These are phyloP conservation scores for Rhizodiscina lignyota DNA, from an alignment of 495 filamentous ascomycete genomes.

Conservation along the genomic window DNA sequence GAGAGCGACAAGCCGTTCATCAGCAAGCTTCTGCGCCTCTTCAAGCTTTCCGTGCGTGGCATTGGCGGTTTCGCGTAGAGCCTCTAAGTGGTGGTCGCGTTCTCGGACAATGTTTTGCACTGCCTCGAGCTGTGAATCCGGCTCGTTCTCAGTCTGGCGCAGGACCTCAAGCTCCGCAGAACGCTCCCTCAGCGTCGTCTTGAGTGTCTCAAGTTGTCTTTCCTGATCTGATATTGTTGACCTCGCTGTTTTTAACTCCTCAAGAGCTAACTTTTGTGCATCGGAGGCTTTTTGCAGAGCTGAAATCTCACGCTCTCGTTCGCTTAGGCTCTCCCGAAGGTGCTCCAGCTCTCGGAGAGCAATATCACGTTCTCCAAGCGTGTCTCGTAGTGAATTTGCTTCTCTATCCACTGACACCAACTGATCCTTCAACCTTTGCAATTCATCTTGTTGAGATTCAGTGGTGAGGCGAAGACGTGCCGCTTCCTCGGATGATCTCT, in stretches of 20 bases:
- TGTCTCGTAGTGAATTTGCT: neutral
- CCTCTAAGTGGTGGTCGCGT: conserved; percentile 11
- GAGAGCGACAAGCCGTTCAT: conserved; percentile 5
- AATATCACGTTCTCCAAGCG: neutral
- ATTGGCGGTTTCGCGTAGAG: conserved; percentile 8
- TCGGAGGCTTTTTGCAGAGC: conserved; percentile 9
- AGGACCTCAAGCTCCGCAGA: conserved; percentile 9
- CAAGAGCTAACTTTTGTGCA: conserved; percentile 14
- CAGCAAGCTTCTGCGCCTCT: conserved; percentile 5
- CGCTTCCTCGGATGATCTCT: conserved; percentile 1
- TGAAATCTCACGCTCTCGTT: conserved; percentile 8
- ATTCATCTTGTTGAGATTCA: conserved; percentile 6
- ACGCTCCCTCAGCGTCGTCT: conserved; percentile 6
- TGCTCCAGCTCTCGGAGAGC: conserved; percentile 1
- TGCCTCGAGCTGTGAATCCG: conserved; percentile 10
- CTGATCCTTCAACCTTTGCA: conserved; percentile 7
- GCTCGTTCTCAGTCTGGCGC: conserved; percentile 5
- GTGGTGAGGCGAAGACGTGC: neutral
- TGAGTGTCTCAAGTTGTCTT: conserved; percentile 10
- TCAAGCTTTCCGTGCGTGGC: conserved; percentile 6
- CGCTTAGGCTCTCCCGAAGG: neutral
- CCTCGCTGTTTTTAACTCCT: conserved; percentile 11
- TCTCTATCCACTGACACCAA: neutral
- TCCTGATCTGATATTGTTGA: conserved; percentile 6
- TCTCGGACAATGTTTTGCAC: conserved; percentile 11